phyloP scores from a whole-genome alignment of 2,329 filamentous ascomycete species.

The Nemania abortiva region DNA sequence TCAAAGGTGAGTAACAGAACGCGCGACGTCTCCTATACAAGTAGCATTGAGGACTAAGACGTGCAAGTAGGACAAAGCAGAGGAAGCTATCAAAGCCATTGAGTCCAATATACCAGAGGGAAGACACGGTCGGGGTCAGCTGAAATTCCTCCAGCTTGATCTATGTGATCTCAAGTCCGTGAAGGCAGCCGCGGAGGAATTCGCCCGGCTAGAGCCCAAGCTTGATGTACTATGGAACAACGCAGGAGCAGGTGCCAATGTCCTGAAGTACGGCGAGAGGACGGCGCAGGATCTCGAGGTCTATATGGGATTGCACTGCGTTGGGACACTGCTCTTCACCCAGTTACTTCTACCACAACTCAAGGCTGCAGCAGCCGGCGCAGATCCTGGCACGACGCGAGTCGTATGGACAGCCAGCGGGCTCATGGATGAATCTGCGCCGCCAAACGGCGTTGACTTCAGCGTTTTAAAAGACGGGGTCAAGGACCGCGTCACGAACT shows the following conservation, averaged over 20 bases:
- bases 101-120: conserved; percentile 20
- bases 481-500: conserved; percentile 47
- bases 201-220: conserved; percentile 36
- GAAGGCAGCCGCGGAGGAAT: conserved; percentile 35
- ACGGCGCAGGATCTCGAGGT: conserved; percentile 52
- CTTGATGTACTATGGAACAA: conserved; percentile 46
- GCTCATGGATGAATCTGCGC: conserved; percentile 45
- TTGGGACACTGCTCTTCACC: conserved; percentile 52
- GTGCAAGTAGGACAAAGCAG: conserved; percentile 48
- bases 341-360: conserved; percentile 53
- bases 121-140: conserved; percentile 26
- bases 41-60: conserved; percentile 44
- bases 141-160: conserved; percentile 42
- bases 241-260: conserved; percentile 43
- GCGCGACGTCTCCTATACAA: background rate
- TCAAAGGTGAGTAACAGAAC: conserved; percentile 42
- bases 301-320: conserved; percentile 53
- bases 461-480: conserved; percentile 42
- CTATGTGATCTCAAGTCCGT: conserved; percentile 40
- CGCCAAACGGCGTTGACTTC: conserved; percentile 50
- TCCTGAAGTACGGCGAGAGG: conserved; percentile 35
- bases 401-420: conserved; percentile 49
- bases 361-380: conserved; percentile 44
- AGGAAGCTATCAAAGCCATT: conserved; percentile 52
- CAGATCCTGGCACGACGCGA: conserved; percentile 40